Evolutionary conservation across 345 rosid genomes (phyloP).

Genomic region (Heritiera fomes): DNA sequence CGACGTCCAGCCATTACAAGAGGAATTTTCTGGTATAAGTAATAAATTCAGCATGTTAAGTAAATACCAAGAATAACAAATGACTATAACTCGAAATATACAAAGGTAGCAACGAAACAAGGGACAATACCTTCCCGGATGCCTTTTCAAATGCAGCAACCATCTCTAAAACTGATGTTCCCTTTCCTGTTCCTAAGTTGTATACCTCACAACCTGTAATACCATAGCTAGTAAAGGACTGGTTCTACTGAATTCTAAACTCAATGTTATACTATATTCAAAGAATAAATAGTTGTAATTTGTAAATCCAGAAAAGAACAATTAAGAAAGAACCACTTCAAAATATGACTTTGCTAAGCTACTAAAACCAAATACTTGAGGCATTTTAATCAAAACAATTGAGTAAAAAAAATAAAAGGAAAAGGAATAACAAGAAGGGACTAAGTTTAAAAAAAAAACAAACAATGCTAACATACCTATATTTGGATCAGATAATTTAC

Average conservation of each 20-base stretch:
- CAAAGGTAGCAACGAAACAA: not conserved
- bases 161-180: conserved; percentile 97
- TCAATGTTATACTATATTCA: not conserved
- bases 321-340: not conserved
- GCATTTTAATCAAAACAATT: not conserved
- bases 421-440: not conserved
- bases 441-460: not conserved
- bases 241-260: not conserved
- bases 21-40: conserved; percentile 67
- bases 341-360: not conserved
- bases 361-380: not conserved
- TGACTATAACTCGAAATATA: not conserved
- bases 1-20: conserved; percentile 69
- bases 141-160: conserved; percentile 90
- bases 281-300: not conserved
- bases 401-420: not conserved
- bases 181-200: conserved; percentile 94
- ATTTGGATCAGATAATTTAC: conserved; percentile 58
- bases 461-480: conserved; percentile 48
- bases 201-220: conserved; percentile 83
- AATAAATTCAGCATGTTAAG: not conserved
- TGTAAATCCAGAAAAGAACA: not conserved
- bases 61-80: not conserved
- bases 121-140: conserved; percentile 69
- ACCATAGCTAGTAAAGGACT: not conserved